Conservation (phyloP, 495 filamentous ascomycete species). For the Daldinia loculata region DNA sequence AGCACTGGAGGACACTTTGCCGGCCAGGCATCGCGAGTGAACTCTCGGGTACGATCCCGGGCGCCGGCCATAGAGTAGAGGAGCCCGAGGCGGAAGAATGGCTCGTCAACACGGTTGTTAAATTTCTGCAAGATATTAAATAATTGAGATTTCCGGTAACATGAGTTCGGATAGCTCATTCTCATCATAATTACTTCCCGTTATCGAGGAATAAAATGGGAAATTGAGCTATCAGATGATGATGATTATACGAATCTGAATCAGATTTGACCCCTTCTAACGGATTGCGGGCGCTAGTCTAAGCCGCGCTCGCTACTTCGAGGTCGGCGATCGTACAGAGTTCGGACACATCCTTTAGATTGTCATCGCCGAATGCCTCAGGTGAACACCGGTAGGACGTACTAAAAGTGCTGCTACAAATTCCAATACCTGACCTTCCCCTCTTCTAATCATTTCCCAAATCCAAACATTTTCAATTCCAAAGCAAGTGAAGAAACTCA, state of each 20-base stretch:
- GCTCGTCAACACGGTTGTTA: conserved; percentile 49
- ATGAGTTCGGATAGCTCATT: background rate
- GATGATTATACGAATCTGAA: background rate
- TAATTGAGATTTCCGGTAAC: conserved; percentile 9
- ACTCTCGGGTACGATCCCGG: conserved; percentile 54
- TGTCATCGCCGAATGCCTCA: conserved; percentile 34
- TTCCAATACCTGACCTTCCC: background rate
- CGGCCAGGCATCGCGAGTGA: conserved; percentile 50
- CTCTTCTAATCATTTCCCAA: conserved; percentile 7
- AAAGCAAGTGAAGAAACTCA: conserved; percentile 7
- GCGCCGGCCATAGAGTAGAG: conserved; percentile 54
- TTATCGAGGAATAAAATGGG: background rate
- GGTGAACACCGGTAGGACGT: conserved; percentile 18
- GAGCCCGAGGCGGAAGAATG: conserved; percentile 47
- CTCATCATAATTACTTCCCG: background rate
- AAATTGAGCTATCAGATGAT: background rate
- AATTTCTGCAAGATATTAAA: conserved; percentile 49
- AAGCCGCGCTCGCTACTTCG: conserved; percentile 2
- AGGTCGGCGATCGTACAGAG: conserved; percentile 29
- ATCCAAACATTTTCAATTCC: conserved; percentile 13
- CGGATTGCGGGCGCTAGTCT: background rate
- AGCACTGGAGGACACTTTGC: conserved; percentile 63
- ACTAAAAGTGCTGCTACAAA: background rate
- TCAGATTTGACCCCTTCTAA: background rate
- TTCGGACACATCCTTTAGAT: conserved; percentile 27